Evolutionary conservation across 2,329 filamentous ascomycete species (phyloP).

Genomic region (Allantophomopsis lycopodina): DNA sequence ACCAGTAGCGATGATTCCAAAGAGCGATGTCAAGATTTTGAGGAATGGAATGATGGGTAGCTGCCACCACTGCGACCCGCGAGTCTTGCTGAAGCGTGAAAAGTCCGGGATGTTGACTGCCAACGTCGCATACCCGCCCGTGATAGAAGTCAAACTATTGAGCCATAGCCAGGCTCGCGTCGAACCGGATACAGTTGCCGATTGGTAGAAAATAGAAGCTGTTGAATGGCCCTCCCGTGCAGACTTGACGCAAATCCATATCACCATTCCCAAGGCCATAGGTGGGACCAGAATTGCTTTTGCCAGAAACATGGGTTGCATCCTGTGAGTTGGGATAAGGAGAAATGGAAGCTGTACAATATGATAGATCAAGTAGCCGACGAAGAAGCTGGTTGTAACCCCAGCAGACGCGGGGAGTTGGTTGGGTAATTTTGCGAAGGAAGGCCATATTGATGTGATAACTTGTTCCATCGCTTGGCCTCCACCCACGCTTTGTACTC

Average conservation of each 20-base stretch:
- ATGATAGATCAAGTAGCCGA: neutral
- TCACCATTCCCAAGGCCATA: neutral
- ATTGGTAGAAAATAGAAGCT: neutral
- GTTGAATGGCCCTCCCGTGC: neutral
- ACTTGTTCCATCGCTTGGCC: constrained; percentile 15
- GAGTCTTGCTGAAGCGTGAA: constrained; percentile 6
- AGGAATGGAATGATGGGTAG: constrained; percentile 4
- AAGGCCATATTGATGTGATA: constrained; percentile 11
- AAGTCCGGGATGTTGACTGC: constrained; percentile 11
- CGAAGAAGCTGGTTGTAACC: neutral
- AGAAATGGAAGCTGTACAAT: neutral
- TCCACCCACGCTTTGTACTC: constrained; percentile 16
- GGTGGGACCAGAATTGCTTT: neutral
- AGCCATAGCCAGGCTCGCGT: neutral
- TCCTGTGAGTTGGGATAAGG: neutral
- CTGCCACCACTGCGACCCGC: constrained; percentile 3
- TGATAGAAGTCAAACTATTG: neutral
- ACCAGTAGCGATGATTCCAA: constrained; percentile 7
- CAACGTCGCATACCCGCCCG: constrained; percentile 3
- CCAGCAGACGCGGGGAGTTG: neutral
- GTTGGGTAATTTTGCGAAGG: neutral
- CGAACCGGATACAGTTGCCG: neutral
- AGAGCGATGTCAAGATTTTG: constrained; percentile 5
- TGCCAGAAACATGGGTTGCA: neutral
- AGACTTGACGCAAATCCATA: neutral